Conservation (phyloP, 2,329 filamentous ascomycete genomes). For the Cadophora luteo-olivacea region DNA sequence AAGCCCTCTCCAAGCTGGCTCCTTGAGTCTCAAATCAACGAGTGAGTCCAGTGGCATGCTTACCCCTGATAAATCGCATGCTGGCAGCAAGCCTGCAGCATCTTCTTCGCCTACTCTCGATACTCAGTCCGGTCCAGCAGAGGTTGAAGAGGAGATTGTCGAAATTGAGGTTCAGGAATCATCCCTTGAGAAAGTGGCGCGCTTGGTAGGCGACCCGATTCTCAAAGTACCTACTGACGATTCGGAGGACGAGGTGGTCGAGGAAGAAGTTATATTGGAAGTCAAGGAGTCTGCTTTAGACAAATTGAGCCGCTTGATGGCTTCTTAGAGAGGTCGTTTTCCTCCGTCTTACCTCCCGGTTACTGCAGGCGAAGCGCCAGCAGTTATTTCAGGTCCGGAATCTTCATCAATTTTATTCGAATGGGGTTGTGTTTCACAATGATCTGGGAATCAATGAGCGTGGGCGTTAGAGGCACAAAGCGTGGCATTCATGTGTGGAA, state of each 20-base stretch:
- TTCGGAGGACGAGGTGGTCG: constrained; percentile 3
- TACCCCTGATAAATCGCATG: not conserved
- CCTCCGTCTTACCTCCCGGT: no score
- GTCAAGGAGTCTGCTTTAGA: constrained; percentile 28
- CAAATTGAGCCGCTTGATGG: constrained; percentile 17
- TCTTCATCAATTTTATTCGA: not conserved
- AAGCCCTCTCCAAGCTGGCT: not conserved
- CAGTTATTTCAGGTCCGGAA: not conserved
- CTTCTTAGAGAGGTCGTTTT: not conserved
- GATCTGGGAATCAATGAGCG: not conserved
- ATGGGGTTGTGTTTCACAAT: not conserved
- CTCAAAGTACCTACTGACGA: not conserved
- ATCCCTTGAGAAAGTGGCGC: constrained; percentile 31
- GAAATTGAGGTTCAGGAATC: constrained; percentile 29
- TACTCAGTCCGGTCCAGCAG: not conserved
- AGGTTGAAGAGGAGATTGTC: constrained; percentile 28
- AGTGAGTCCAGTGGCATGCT: not conserved
- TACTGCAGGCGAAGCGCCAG: not conserved
- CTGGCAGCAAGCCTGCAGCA: not conserved
- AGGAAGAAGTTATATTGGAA: constrained; percentile 19
- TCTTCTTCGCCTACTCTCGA: constrained; percentile 4
- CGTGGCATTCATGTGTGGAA: not conserved
- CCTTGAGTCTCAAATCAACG: not conserved
- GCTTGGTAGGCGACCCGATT: constrained; percentile 13
- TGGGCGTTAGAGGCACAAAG: not conserved